Conservation (phyloP, 164 flowering plant species). For the Brasenia schreberi region DNA sequence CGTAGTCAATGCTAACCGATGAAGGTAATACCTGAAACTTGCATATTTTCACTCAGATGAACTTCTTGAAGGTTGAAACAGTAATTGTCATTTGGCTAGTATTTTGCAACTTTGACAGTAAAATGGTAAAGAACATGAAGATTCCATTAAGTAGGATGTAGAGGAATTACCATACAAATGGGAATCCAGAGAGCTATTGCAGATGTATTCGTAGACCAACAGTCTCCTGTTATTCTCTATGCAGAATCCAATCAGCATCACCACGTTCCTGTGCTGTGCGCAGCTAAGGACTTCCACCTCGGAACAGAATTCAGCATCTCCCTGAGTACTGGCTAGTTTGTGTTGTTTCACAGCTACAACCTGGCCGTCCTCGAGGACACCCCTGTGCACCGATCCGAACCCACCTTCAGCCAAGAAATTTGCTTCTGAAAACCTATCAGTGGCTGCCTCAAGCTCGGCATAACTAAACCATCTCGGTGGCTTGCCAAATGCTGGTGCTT, state of each 20-base stretch:
- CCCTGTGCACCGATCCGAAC: constrained; percentile 68
- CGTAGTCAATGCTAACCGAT: too few species aligned
- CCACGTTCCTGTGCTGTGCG: constrained; percentile 93
- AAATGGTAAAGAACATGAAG: too few species aligned
- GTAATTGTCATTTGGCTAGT: too few species aligned
- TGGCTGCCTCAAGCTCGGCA: constrained; percentile 61
- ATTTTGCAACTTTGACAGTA: too few species aligned
- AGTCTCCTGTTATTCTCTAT: constrained; percentile 47
- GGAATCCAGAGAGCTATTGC: constrained; percentile 79
- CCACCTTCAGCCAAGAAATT: constrained; percentile 72
- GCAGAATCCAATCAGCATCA: constrained; percentile 81
- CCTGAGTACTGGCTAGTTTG: constrained; percentile 43
- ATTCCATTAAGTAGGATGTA: neutral
- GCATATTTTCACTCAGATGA: too few species aligned
- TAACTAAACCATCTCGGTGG: constrained; percentile 64
- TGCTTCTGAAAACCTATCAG: constrained; percentile 53
- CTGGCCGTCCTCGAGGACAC: constrained; percentile 60
- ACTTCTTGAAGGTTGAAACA: too few species aligned
- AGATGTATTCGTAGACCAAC: constrained; percentile 78
- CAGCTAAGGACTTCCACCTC: constrained; percentile 83
- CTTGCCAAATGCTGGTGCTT: constrained; percentile 72
- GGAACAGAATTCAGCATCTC: constrained; percentile 66
- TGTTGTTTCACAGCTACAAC: constrained; percentile 80
- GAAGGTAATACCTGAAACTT: too few species aligned
- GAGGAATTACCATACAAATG: constrained; percentile 58